Evolutionary conservation across 2,329 filamentous ascomycete species (phyloP).

Genomic region (Sporothrix curviconia): DNA sequence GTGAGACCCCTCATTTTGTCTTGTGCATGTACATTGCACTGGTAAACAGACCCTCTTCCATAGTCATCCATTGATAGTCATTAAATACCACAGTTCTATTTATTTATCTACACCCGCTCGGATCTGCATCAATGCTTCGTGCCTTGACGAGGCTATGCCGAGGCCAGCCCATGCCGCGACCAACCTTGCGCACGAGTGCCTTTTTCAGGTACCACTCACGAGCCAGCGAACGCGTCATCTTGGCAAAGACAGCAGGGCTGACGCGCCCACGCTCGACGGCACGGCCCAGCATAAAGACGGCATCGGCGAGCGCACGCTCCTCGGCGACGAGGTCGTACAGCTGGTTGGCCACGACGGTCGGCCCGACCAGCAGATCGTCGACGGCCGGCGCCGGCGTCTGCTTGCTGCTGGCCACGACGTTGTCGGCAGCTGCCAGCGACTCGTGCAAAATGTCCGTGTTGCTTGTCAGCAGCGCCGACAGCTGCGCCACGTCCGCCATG

Average conservation of each 20-base stretch:
- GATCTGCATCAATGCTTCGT: too few relatives aligned
- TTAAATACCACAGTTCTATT: too few relatives aligned
- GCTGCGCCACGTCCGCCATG: slow-evolving; percentile 60
- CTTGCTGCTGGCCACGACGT: slow-evolving; percentile 66
- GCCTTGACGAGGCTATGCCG: too few relatives aligned
- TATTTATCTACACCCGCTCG: too few relatives aligned
- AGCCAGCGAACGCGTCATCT: slow-evolving; percentile 66
- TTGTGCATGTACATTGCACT: too few relatives aligned
- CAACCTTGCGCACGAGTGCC: slow-evolving; percentile 71
- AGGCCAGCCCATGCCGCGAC: slow-evolving; percentile 62
- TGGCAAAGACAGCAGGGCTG: slow-evolving; percentile 66
- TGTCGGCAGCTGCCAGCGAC: slow-evolving; percentile 71
- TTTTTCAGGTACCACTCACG: slow-evolving; percentile 81
- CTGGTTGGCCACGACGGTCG: slow-evolving; percentile 88
- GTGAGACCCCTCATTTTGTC: background rate
- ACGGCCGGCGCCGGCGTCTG: slow-evolving; percentile 66
- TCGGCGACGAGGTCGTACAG: slow-evolving; percentile 85
- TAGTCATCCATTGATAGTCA: too few relatives aligned
- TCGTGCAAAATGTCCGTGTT: slow-evolving; percentile 76
- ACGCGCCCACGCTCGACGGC: slow-evolving; percentile 69
- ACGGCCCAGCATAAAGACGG: slow-evolving; percentile 72
- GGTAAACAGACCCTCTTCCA: too few relatives aligned
- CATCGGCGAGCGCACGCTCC: slow-evolving; percentile 78
- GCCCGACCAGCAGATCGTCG: slow-evolving; percentile 87
- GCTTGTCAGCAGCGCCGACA: slow-evolving; percentile 63